Conservation (phyloP, 805 yeast species). For the Aciculoconidium aculeatum region DNA sequence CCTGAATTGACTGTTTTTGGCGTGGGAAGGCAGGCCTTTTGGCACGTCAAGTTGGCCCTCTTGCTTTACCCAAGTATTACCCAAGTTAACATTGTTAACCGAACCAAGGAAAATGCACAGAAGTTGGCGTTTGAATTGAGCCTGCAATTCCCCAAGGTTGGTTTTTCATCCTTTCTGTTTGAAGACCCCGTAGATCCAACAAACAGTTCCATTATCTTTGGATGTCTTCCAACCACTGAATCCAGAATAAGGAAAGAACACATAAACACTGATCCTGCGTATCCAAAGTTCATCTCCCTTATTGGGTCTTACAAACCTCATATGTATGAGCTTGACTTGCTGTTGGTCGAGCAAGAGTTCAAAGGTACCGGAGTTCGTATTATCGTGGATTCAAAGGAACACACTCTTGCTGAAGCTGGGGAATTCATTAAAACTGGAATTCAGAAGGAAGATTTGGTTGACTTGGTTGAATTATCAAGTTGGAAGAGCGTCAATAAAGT, state of each 20-base stretch:
- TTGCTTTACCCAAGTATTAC: conserved; percentile 33
- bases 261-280: conserved; percentile 22
- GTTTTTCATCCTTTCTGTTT: conserved; percentile 16
- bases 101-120: conserved; percentile 38
- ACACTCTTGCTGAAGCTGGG: conserved; percentile 57
- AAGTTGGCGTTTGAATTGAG: conserved; percentile 19
- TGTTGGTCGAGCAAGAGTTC: conserved; percentile 27
- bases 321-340: conserved; percentile 56
- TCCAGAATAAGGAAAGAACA: conserved; percentile 37
- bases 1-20: conserved; percentile 44
- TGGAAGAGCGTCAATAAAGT: conserved; percentile 3
- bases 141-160: conserved; percentile 20
- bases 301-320: conserved; percentile 67
- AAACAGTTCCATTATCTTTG: conserved; percentile 44
- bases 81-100: conserved; percentile 41
- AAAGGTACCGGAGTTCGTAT: conserved; percentile 34
- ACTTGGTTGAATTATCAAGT: conserved; percentile 37
- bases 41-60: conserved; percentile 51
- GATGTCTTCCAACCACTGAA: conserved; percentile 54
- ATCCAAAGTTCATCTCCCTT: conserved; percentile 41
- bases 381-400: conserved; percentile 55
- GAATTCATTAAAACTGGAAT: conserved; percentile 49
- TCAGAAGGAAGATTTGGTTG: conserved; percentile 34
- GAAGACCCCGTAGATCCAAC: conserved; percentile 9
- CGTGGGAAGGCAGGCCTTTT: conserved; percentile 57